A percentile compares a stretch with the other conserved stretches of the same genome.
phyloP scores from a whole-genome alignment of 202 grass and related monocot species.

The Tripidium arundinaceum region DNA sequence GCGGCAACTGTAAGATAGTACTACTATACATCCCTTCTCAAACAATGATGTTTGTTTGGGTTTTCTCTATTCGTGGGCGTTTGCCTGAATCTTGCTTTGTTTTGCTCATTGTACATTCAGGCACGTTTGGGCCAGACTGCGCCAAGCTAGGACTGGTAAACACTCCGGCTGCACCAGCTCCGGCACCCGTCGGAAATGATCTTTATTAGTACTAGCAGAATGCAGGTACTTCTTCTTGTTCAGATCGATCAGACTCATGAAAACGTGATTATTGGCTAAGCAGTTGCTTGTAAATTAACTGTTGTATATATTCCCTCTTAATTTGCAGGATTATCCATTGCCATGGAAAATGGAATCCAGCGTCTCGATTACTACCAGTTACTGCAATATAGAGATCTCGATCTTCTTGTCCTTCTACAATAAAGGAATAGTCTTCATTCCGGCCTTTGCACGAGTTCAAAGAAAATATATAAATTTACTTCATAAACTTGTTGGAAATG shows the following conservation, averaged over 20 bases:
- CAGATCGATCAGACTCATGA: neutral
- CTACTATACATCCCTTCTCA: neutral
- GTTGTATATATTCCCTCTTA: neutral
- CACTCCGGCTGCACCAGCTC: neutral
- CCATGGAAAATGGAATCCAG: neutral
- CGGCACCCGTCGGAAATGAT: neutral
- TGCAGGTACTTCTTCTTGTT: neutral
- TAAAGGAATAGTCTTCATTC: too few relatives aligned
- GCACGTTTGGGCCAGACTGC: neutral
- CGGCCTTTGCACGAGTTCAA: too few relatives aligned
- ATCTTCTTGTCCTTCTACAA: too few relatives aligned
- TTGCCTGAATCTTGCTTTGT: neutral
- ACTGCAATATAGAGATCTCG: too few relatives aligned
- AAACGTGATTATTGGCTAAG: neutral
- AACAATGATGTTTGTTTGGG: neutral
- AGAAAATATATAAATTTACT: too few relatives aligned
- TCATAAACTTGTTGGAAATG: too few relatives aligned
- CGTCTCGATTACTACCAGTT: too few relatives aligned
- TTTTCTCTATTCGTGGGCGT: too few relatives aligned
- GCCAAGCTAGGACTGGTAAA: neutral
- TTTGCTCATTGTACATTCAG: neutral
- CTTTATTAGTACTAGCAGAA: too few relatives aligned
- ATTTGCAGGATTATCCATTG: neutral
- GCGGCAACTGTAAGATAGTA: neutral
- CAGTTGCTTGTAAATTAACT: neutral